Evolutionary conservation across 805 yeast genomes (phyloP), one percentile per base, ranked within the genome.

Genomic region (Candida bentonensis): DNA sequence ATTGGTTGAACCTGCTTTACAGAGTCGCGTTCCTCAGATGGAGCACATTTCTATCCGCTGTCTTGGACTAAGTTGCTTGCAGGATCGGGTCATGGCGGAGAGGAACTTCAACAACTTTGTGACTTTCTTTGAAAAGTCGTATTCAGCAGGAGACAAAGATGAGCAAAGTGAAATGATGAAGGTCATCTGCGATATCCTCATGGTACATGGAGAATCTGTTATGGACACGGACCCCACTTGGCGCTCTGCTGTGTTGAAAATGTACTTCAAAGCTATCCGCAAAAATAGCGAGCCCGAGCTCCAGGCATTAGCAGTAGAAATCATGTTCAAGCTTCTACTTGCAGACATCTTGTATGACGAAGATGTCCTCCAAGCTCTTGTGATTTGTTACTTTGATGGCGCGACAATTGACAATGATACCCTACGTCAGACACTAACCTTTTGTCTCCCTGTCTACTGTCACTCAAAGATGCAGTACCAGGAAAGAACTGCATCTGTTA

Each of bases 361-460:
- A 46, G 84, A 79, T 46, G 62, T 86, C 30, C 46, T 61, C 9
- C 47, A 82, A 55, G 73, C 82, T 0, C 66, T 88, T 44, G 62
- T 87, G 3, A 60, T 83, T 44, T 72, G 82, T 0, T 89, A 86
- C 55, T 88, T 84, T 63, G 78, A 81, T 44, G 87, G 92, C 0
- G 60, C 65, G 3, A 79, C 79, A 44, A 61, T 73, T 3, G 62
- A 67, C 3, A 85, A 85, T 52, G 79, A 74, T 46, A 74, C 78
- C 15, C 65, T 88, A 48, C 68, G 78, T 41, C 96, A 88, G 59
- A 82, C 83, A 0, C 72, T 88, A 47, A 76, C 92, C 7, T 88
- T 84, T 55, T 87, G 95, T 58, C 68, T 88, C 15, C 96, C 96
- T 0, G 94, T 83, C 0, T 86, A 83, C 58, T 78, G 92, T 30